Evolutionary conservation across 1,284 basidiomycete species (phyloP).

Genomic region (Tylopilus sp.): DNA sequence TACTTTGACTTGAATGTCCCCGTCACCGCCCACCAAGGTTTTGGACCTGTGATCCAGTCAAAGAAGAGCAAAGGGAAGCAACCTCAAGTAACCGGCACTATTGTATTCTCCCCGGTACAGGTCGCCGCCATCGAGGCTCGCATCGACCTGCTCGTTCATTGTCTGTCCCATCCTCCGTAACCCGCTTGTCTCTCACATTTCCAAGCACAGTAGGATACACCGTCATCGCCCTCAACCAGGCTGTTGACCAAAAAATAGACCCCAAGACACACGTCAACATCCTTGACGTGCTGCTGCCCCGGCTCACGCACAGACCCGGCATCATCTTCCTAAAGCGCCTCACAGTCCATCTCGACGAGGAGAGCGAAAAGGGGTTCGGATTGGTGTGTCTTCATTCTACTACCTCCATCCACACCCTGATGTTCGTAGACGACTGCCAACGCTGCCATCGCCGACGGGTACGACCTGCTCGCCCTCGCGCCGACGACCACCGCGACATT

Average conservation of each 20-base stretch:
- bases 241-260: slow-evolving; percentile 74
- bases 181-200: slow-evolving; percentile 22
- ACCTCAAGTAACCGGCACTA: slow-evolving; percentile 29
- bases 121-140: slow-evolving; percentile 58
- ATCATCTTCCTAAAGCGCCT: slow-evolving; percentile 75
- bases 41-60: slow-evolving; percentile 36
- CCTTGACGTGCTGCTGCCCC: slow-evolving; percentile 63
- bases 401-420: too few species aligned
- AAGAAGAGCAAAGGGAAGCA: slow-evolving; percentile 66
- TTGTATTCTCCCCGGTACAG: slow-evolving; percentile 54
- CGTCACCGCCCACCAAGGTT: slow-evolving; percentile 42
- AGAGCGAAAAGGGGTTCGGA: slow-evolving; percentile 85
- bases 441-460: too few species aligned
- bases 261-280: slow-evolving; percentile 73
- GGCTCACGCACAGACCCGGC: slow-evolving; percentile 65
- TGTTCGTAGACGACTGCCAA: too few species aligned
- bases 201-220: slow-evolving; percentile 78
- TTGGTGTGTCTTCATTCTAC: slow-evolving; percentile 57
- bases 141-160: slow-evolving; percentile 65
- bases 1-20: slow-evolving; percentile 72
- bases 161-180: slow-evolving; percentile 44
- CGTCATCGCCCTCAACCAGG: slow-evolving; percentile 78
- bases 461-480: too few species aligned
- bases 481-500: too few species aligned
- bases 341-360: slow-evolving; percentile 79